Evolutionary conservation across 2,329 filamentous ascomycete species (phyloP).

Genomic region (Diaporthe citri): DNA sequence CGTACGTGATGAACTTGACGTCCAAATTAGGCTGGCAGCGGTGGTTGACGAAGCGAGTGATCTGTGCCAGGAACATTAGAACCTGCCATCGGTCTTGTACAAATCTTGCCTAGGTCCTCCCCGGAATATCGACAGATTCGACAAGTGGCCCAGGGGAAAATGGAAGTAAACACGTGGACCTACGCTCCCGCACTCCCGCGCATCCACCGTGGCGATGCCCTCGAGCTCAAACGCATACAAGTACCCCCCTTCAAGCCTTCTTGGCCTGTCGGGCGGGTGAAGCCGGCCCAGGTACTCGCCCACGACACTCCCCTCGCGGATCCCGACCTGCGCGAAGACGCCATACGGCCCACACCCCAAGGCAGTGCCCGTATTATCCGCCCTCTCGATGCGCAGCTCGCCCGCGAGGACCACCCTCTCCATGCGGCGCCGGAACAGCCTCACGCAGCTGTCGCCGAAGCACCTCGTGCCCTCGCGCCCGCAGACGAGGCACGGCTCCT

Average conservation of each 20-base stretch:
- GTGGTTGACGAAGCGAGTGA: conserved; percentile 29
- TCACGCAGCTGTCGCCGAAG: conserved; percentile 12
- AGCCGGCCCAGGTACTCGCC: conserved; percentile 34
- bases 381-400: conserved; percentile 15
- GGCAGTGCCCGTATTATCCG: background rate
- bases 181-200: conserved; percentile 21
- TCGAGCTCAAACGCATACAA: conserved; percentile 6
- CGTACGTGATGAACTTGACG: conserved; percentile 18
- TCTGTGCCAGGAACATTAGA: background rate
- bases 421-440: background rate
- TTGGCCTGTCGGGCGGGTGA: background rate
- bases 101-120: background rate
- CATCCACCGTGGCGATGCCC: background rate
- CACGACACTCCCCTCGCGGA: background rate
- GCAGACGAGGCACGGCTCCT: conserved; percentile 11
- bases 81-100: background rate
- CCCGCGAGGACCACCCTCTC: background rate
- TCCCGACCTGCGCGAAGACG: conserved; percentile 1
- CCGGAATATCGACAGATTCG: background rate
- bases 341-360: conserved; percentile 1
- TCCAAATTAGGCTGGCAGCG: conserved; percentile 20
- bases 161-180: background rate
- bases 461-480: background rate
- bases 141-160: background rate
- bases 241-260: background rate